A percentile compares a stretch with the other conserved stretches of the same genome.
phyloP scores from a whole-genome alignment of 225 moss, liverwort and hornwort genomes.

The Lunularia cruciata region DNA sequence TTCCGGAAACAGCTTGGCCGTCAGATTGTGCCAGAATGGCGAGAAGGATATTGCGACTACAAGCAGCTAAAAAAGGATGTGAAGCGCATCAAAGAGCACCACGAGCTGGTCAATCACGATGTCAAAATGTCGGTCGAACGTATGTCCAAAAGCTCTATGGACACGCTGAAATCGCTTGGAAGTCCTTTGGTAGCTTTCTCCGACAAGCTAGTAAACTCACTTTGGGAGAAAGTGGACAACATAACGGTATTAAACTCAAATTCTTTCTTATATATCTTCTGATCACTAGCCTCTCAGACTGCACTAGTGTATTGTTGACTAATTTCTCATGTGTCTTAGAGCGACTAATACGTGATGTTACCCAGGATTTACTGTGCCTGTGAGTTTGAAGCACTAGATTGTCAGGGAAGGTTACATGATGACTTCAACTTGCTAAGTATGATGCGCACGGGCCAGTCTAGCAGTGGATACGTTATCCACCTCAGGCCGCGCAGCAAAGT shows the following conservation, averaged over 20 bases:
- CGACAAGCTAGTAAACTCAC: slow-evolving; percentile 20
- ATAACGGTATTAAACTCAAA: slow-evolving; percentile 28
- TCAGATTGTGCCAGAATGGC: slow-evolving; percentile 41
- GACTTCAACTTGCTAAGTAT: too few species aligned
- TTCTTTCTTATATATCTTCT: too few species aligned
- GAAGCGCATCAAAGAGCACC: slow-evolving; percentile 33
- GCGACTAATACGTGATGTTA: too few species aligned
- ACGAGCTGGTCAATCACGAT: slow-evolving; percentile 9
- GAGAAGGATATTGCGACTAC: slow-evolving; percentile 40
- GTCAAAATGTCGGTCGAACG: slow-evolving; percentile 13
- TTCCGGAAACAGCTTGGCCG: slow-evolving; percentile 37
- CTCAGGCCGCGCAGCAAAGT: too few species aligned
- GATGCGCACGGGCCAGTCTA: too few species aligned
- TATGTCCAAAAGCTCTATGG: neutral
- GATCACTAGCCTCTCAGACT: too few species aligned
- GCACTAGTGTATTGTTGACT: too few species aligned
- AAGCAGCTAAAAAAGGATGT: slow-evolving; percentile 36
- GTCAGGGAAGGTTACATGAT: too few species aligned
- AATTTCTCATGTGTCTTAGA: too few species aligned
- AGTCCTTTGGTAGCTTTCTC: slow-evolving; percentile 25
- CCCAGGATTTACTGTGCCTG: too few species aligned
- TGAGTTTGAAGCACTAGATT: too few species aligned
- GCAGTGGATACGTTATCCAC: too few species aligned
- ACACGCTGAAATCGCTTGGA: slow-evolving; percentile 17
- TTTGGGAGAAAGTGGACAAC: slow-evolving; percentile 29